Base-by-base conservation (phyloP, 345 rosid species). In the Camelina neglecta region DNA sequence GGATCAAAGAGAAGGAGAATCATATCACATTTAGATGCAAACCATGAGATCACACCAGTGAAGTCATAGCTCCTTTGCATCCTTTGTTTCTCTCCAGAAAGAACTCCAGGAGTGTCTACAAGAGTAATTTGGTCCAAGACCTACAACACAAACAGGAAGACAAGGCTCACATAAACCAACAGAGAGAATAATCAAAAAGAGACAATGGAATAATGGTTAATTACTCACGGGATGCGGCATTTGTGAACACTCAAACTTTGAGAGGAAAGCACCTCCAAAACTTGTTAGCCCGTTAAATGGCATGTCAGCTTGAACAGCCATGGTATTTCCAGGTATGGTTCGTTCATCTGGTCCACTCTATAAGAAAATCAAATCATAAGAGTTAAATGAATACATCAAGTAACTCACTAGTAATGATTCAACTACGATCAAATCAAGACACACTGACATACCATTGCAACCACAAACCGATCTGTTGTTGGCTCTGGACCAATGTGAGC, bases 401-500 rank as follows among this genome's bases (percentile, higher is more conserved):
- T 36, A 51, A 44, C 8, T 36, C 44, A 44, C 8, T 38, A 60
- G 21, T 23, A 67, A 51, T 8, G 53, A 50, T 54, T 72, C 16
- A 12, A 51, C 23, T 58, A n/a, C 51, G 50, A 59, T 49, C 8
- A 16, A 60, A 51, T 23, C 29, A 60, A 66, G 61, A 54, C 26
- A 20, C 8, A 45, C 58, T 4, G 3, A 65, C 75, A 36, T 89
- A 95, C 97, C 97, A 92, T 92, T 59, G 92, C 99, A 80, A 90
- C 97, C 70, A 92, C 97, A 80, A 95, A 95, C 81, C 98, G 86
- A 81, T 95, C 99, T 7, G 97, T 95, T n/a, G 98, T 95, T 60
- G 99, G 99, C 85, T 92, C 99, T 26, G 99, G 98, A 68, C 98
- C 99, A 24, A 92, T 92, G 79, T 95, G 98, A 79, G 97, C 97